A percentile compares a stretch with the other conserved stretches of the same genome.
Conservation (phyloP, 139 green algal species). For the Mesostigma viride region DNA sequence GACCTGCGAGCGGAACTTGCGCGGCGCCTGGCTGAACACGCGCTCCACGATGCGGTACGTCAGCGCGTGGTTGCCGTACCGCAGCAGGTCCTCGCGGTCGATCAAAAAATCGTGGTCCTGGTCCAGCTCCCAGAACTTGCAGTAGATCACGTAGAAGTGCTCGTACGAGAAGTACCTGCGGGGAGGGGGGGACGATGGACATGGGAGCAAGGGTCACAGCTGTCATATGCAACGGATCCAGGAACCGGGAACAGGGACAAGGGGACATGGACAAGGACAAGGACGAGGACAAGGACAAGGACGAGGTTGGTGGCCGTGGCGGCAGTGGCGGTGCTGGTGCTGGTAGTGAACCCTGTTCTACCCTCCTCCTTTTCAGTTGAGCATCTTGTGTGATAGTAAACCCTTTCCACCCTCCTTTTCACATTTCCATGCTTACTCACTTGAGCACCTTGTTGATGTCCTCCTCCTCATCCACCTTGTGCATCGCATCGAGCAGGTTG, state of each 20-base stretch:
- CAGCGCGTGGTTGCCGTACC: constrained; percentile 86
- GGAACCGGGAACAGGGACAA: no score
- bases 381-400: no score
- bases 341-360: no score
- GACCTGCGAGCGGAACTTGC: constrained; percentile 43
- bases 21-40: constrained; percentile 71
- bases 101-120: constrained; percentile 95
- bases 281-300: no score
- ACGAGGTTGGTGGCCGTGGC: no score
- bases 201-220: constrained; percentile 72
- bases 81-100: constrained; percentile 77
- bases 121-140: constrained; percentile 99
- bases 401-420: no score
- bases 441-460: constrained; percentile 91
- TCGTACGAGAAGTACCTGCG: constrained; percentile 91
- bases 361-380: no score
- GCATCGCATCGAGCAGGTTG: constrained; percentile 72
- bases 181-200: constrained; percentile 57
- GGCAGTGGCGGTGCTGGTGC: no score
- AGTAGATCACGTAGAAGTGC: constrained; percentile 99
- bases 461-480: constrained; percentile 67
- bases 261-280: no score
- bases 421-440: no score
- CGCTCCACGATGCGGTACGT: constrained; percentile 90
- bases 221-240: no score